These are phyloP conservation scores for Primulina huaijiensis DNA, from an alignment of 257 asterid species.

Conservation along the genomic window DNA sequence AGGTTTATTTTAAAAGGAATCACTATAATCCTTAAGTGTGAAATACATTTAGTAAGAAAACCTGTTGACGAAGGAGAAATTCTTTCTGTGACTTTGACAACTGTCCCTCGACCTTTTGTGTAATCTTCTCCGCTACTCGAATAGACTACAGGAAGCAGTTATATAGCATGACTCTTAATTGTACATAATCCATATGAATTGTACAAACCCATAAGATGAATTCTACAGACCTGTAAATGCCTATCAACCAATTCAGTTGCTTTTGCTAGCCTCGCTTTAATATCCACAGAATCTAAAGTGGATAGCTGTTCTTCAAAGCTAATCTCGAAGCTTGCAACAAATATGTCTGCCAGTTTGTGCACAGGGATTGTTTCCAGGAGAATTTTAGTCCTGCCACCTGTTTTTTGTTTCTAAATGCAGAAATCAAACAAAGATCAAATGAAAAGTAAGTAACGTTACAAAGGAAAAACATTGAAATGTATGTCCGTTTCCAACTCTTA, in stretches of 20 bases:
- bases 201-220: conserved; percentile 25
- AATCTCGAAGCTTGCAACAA: conserved; percentile 97
- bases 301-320: conserved; percentile 94
- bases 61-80: conserved; percentile 99
- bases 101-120: conserved; percentile 98
- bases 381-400: conserved; percentile 87
- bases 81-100: conserved; percentile 99
- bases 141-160: conserved; percentile 63
- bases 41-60: conserved; percentile 27
- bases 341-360: conserved; percentile 96
- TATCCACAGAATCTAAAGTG: conserved; percentile 96
- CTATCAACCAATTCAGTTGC: conserved; percentile 97
- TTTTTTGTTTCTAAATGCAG: conserved; percentile 81
- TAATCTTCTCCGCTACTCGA: conserved; percentile 97
- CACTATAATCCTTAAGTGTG: conserved; percentile 12
- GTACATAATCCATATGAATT: conserved; percentile 26
- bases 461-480: conserved; percentile 7
- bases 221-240: conserved; percentile 76
- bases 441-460: conserved; percentile 10
- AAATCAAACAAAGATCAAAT: conserved; percentile 25
- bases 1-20: conserved; percentile 19
- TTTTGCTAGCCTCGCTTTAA: conserved; percentile 86
- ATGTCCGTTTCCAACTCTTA: conserved; percentile 13
- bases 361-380: conserved; percentile 97
- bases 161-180: conserved; percentile 17